Conservation (phyloP, 2,329 filamentous ascomycete genomes). For the Fusarium robinianum region DNA sequence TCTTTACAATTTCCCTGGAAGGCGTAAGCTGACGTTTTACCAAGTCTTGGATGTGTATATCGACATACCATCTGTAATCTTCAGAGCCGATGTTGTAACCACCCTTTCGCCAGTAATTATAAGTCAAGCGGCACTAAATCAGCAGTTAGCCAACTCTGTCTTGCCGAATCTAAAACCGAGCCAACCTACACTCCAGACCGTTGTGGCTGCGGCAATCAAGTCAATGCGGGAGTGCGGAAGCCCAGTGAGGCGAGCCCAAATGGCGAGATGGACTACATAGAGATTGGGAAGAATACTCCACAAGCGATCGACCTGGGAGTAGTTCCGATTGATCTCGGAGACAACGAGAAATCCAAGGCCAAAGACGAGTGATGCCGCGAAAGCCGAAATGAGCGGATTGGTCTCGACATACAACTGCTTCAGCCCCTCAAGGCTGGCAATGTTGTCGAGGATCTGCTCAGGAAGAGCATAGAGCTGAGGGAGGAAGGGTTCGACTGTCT, state of each 20-base stretch:
- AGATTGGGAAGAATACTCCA: slow-evolving; percentile 90
- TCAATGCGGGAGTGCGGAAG: slow-evolving; percentile 73
- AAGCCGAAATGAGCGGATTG: slow-evolving; percentile 79
- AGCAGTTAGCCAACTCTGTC: slow-evolving; percentile 13
- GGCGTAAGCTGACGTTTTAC: slow-evolving; percentile 11
- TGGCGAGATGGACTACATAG: slow-evolving; percentile 81
- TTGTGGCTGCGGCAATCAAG: slow-evolving; percentile 69
- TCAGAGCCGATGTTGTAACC: slow-evolving; percentile 88
- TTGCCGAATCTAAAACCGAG: background rate
- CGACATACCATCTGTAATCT: slow-evolving; percentile 80
- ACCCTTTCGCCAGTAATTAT: slow-evolving; percentile 95
- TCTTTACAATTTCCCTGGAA: slow-evolving; percentile 69
- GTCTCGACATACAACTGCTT: slow-evolving; percentile 77
- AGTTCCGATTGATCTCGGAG: slow-evolving; percentile 89
- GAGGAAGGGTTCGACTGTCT: slow-evolving; percentile 76
- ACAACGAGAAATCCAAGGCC: slow-evolving; percentile 72
- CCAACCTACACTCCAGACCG: slow-evolving; percentile 75
- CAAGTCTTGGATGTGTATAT: background rate
- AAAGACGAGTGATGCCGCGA: slow-evolving; percentile 73
- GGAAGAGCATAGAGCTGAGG: slow-evolving; percentile 73
- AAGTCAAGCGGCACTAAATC: slow-evolving; percentile 79
- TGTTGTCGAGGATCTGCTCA: slow-evolving; percentile 62
- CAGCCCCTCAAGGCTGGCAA: slow-evolving; percentile 64
- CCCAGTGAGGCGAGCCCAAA: slow-evolving; percentile 80
- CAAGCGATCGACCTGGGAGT: slow-evolving; percentile 91